Conservation (phyloP, 1,284 basidiomycete genomes). For the Takashimella tepidaria region DNA sequence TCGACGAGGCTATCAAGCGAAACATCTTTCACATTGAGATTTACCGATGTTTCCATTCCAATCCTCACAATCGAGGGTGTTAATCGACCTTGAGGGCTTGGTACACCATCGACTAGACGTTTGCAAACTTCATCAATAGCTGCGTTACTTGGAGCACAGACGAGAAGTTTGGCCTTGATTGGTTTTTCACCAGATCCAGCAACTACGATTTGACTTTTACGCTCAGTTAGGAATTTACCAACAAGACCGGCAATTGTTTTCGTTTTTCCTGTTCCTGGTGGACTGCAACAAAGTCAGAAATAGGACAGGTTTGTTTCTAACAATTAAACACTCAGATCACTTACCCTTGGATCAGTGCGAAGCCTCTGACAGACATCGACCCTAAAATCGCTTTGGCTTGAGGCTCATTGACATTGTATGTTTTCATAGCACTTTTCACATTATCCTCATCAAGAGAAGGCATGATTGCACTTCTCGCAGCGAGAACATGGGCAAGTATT, state of each 20-base stretch:
- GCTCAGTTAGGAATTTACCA: constrained; percentile 68
- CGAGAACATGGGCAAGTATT: constrained; percentile 63
- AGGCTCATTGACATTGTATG: constrained; percentile 81
- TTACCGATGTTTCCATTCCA: constrained; percentile 74
- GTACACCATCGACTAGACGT: constrained; percentile 74
- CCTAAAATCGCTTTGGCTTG: constrained; percentile 86
- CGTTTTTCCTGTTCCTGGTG: constrained; percentile 97
- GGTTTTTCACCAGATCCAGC: constrained; percentile 53
- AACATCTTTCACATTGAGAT: constrained; percentile 76
- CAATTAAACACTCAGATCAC: constrained; percentile 30
- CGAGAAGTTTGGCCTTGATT: constrained; percentile 68
- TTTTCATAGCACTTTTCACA: constrained; percentile 62
- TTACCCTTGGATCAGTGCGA: constrained; percentile 92
- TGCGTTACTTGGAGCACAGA: constrained; percentile 97
- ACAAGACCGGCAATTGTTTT: constrained; percentile 97
- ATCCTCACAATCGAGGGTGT: constrained; percentile 81
- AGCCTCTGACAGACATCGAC: constrained; percentile 69
- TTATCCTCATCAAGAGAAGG: constrained; percentile 55
- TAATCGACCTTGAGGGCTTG: constrained; percentile 56
- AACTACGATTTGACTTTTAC: constrained; percentile 53
- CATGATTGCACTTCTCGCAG: constrained; percentile 57
- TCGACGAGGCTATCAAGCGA: constrained; percentile 83
- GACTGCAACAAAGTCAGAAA: constrained; percentile 53
- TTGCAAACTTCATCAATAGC: constrained; percentile 95
- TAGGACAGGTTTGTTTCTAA: not conserved